These are phyloP conservation scores for Vicia sativa DNA, from an alignment of 306 rosid genomes.

Conservation along the genomic window DNA sequence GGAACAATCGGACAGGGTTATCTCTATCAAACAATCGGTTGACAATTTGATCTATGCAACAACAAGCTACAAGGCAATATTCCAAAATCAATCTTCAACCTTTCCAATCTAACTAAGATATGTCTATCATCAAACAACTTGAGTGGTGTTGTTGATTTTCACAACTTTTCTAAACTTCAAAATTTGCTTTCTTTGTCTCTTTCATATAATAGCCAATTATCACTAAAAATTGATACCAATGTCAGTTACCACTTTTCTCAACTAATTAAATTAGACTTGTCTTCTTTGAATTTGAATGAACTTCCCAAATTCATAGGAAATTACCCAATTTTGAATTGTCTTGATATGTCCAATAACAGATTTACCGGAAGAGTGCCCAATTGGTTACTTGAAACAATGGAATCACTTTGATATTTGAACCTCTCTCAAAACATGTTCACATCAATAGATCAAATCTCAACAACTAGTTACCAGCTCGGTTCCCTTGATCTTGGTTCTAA, in stretches of 20 bases:
- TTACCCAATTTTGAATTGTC: background rate
- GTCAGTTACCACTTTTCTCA: background rate
- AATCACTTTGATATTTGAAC: background rate
- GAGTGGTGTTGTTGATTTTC: background rate
- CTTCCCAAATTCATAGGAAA: background rate
- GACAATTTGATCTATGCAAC: background rate
- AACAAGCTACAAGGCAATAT: background rate
- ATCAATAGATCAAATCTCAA: background rate
- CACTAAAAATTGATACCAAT: background rate
- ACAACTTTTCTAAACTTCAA: conserved; percentile 1
- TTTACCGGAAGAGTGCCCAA: background rate
- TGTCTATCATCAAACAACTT: background rate
- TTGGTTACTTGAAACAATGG: conserved; percentile 1
- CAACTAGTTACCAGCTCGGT: too few relatives aligned
- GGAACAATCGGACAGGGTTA: conserved; percentile 12
- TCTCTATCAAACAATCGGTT: conserved; percentile 2
- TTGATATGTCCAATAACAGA: conserved; percentile 10
- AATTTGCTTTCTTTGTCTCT: background rate
- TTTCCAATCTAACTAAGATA: background rate
- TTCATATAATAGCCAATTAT: background rate
- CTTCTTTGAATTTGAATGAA: background rate
- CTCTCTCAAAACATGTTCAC: conserved; percentile 37
- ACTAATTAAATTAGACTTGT: fast-evolving
- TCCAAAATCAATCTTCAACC: background rate
- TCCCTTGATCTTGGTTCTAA: too few relatives aligned